These are phyloP conservation scores for Pulveroboletus sp. DNA, from an alignment of 768 basidiomycete species.

Conservation along the genomic window DNA sequence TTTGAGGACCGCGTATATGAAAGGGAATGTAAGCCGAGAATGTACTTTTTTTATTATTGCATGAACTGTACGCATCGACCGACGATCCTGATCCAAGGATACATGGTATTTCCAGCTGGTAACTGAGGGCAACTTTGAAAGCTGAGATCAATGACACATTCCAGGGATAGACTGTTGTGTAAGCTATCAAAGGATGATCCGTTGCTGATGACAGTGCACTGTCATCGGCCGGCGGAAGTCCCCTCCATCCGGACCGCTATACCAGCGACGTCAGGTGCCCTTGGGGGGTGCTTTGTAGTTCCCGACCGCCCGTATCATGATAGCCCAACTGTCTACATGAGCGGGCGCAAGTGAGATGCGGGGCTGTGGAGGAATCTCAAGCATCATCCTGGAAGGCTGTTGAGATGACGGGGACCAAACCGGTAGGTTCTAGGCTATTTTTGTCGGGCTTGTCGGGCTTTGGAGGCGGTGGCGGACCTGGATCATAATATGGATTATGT, in stretches of 20 bases:
- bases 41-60: too few relatives aligned
- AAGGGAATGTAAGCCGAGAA: too few relatives aligned
- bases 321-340: neutral
- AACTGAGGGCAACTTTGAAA: neutral
- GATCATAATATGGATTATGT: slow-evolving; percentile 67
- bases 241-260: slow-evolving; percentile 1
- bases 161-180: neutral
- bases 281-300: neutral
- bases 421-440: neutral
- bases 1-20: too few relatives aligned
- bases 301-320: neutral
- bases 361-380: neutral
- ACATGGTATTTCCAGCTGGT: too few relatives aligned
- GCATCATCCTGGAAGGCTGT: neutral
- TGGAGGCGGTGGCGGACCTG: slow-evolving; percentile 63
- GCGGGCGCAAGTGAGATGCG: neutral
- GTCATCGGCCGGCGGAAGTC: neutral
- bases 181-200: neutral
- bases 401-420: neutral
- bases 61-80: too few relatives aligned
- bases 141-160: neutral
- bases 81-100: too few relatives aligned
- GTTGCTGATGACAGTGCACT: neutral
- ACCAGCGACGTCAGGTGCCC: neutral
- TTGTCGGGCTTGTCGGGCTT: slow-evolving; percentile 24